Evolutionary conservation across 768 basidiomycete genomes (phyloP), one percentile per base, ranked within the genome.

Genomic region (Kwoniella bestiolae): DNA sequence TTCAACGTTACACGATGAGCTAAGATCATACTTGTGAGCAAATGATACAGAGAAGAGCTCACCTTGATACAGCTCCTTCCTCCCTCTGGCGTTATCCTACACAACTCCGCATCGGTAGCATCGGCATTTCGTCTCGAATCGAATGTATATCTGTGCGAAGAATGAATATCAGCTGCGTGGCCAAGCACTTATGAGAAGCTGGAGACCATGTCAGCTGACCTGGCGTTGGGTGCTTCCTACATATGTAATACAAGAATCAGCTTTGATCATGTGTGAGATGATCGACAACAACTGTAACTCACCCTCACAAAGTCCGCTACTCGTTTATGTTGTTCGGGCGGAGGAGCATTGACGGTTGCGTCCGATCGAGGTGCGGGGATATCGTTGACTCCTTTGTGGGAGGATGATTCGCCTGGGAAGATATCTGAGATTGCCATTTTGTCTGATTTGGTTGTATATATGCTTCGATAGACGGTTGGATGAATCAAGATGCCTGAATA

Each of bases 1-100:
- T 63, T 18, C 28, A 29, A 12, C 49, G 3, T 32, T 6, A 14
- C 1, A 52, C 14, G 26, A 31, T 52, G 25, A 52, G 29, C 52
- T 55, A 25, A n/a, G 21, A n/a, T 26, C 25, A 5, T 38, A 8
- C 50, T 16, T 8, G 14, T 23, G 34, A 14, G 8, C 26, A 28
- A 26, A 47, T 18, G 5, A 32, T 31, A n/a, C 7, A 14, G 16
- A 50, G 5, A 35, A 29, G 26, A 60, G 66, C 76, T 56, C 60
- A 76, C 77, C 69, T 74, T 75, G 70, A 78, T 76, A 60, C 77
- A 78, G 56, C 71, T 73, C 68, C 49, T 61, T 12, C 71, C 70
- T 3, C 77, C 77, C 26, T 73, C 34, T 12, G 74, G 72, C 5
- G 64, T 68, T 44, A 73, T 29, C 16, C 77, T 58, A 49, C 77